Evolutionary conservation across 441 rosid genomes (phyloP).

Genomic region (Croton setiger): DNA sequence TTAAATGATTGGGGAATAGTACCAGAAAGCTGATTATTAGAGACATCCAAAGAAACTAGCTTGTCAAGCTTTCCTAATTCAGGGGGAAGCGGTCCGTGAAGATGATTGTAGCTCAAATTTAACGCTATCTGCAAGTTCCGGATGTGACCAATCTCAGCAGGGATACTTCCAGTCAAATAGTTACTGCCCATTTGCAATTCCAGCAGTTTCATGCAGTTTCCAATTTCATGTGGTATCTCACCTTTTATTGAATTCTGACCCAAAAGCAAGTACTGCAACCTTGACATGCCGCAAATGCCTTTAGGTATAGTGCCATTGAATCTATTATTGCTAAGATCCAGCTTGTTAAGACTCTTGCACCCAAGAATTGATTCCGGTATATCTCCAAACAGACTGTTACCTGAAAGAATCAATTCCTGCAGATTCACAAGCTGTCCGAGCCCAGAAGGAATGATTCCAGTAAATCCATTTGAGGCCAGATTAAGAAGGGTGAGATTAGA

Average conservation of each 20-base stretch:
- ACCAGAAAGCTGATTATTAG: constrained; percentile 81
- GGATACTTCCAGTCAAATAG: constrained; percentile 81
- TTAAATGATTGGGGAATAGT: constrained; percentile 60
- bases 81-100: constrained; percentile 68
- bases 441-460: constrained; percentile 63
- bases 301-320: constrained; percentile 77
- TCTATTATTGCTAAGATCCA: constrained; percentile 75
- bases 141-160: constrained; percentile 81
- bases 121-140: constrained; percentile 84
- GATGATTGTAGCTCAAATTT: constrained; percentile 90
- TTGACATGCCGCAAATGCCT: constrained; percentile 69
- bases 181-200: constrained; percentile 71
- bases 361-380: constrained; percentile 68
- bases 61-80: constrained; percentile 92
- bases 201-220: constrained; percentile 82
- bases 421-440: constrained; percentile 70
- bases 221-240: constrained; percentile 87
- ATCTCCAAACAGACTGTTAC: constrained; percentile 72
- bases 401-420: constrained; percentile 89
- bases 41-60: constrained; percentile 85
- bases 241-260: constrained; percentile 78
- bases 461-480: constrained; percentile 75
- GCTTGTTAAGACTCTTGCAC: constrained; percentile 87
- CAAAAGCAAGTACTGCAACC: constrained; percentile 82
- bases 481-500: constrained; percentile 81